phyloP scores from a whole-genome alignment of 169 alveolate genomes.

The Eimeria acervulina region DNA sequence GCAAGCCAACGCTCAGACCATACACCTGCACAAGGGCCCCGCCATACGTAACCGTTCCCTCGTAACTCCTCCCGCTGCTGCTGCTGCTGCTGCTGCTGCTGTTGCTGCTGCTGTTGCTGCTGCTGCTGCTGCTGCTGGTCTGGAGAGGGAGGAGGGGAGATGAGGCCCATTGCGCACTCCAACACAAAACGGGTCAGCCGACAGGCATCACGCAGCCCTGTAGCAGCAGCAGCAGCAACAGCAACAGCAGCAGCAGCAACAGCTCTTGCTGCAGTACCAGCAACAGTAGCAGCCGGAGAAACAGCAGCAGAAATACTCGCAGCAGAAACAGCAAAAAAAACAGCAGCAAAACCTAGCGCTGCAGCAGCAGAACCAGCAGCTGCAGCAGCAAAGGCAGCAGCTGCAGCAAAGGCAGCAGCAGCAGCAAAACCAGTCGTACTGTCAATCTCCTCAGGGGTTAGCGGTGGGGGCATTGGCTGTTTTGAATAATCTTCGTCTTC shows the following conservation, averaged over 20 bases:
- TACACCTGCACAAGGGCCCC: neutral
- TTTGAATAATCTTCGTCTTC: neutral
- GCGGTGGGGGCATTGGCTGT: slow-evolving; percentile 43
- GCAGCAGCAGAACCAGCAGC: no score
- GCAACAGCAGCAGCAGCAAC: slow-evolving; percentile 4
- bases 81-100: slow-evolving; percentile 15
- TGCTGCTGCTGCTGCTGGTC: no score
- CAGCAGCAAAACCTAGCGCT: no score
- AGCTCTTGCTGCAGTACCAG: neutral
- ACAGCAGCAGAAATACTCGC: neutral
- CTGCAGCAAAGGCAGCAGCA: no score
- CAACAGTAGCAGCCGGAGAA: neutral
- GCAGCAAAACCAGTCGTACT: neutral
- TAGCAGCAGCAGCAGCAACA: slow-evolving; percentile 23
- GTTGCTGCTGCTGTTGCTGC: slow-evolving; percentile 4
- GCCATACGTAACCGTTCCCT: slow-evolving; percentile 25
- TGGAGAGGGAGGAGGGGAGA: slow-evolving; percentile 16
- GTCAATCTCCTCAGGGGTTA: neutral
- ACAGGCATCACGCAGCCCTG: slow-evolving; percentile 35
- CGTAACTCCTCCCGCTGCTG: neutral
- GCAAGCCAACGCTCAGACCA: neutral
- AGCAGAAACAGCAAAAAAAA: neutral
- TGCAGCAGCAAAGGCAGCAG: no score
- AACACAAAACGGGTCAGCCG: neutral
- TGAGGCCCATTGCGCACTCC: slow-evolving; percentile 10